Percentiles rank a stretch among this genome's conserved stretches.
phyloP scores from a whole-genome alignment of 169 alveolate species.

The Eimeria sp. region DNA sequence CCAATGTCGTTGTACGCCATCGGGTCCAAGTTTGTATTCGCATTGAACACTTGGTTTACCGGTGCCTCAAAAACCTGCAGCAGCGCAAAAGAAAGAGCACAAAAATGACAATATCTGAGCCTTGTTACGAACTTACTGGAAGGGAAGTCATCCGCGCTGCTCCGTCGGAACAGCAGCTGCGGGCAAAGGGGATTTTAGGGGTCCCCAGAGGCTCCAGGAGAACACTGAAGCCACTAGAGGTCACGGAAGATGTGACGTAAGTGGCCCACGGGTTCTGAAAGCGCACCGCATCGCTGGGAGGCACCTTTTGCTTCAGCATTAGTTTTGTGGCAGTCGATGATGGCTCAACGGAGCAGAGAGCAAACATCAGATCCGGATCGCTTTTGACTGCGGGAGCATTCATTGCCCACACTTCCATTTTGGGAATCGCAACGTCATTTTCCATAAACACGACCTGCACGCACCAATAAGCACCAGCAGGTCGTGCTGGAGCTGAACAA shows the following conservation, averaged over 20 bases:
- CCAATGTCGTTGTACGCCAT: constrained; percentile 96
- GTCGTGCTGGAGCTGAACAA: neutral
- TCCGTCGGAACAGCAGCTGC: neutral
- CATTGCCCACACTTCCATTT: constrained; percentile 94
- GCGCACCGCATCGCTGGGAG: constrained; percentile 85
- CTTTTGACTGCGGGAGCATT: constrained; percentile 93
- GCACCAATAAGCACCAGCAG: neutral
- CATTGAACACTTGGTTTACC: constrained; percentile 40
- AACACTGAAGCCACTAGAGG: neutral
- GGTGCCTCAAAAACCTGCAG: constrained; percentile 73
- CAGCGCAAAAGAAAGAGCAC: neutral
- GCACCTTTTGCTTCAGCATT: constrained; percentile 92
- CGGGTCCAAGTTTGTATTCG: constrained; percentile 86
- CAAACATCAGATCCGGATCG: constrained; percentile 94
- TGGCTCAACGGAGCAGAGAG: constrained; percentile 93
- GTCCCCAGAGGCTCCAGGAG: neutral
- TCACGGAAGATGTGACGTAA: neutral
- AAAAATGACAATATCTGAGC: neutral
- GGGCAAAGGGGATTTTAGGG: neutral
- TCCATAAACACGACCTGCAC: neutral
- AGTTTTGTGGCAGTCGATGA: constrained; percentile 91
- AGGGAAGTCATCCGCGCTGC: neutral
- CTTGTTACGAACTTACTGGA: neutral
- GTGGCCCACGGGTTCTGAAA: neutral
- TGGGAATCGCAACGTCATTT: constrained; percentile 82